phyloP scores from a whole-genome alignment of 176 grass and related monocot genomes.

The Pontederia crassipes region DNA sequence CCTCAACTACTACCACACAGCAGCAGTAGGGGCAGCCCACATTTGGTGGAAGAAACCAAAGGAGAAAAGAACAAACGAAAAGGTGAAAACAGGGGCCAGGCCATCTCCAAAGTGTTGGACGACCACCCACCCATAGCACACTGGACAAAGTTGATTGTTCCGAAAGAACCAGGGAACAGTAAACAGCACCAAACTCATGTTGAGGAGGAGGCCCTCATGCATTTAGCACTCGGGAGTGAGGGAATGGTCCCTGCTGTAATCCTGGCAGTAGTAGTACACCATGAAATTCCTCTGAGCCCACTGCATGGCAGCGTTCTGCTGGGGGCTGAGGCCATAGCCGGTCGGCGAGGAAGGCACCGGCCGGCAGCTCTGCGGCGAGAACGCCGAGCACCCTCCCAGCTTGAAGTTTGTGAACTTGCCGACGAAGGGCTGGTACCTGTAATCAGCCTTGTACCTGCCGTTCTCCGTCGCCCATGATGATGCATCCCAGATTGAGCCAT shows the following conservation, averaged over 20 bases:
- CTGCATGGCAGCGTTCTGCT: neutral
- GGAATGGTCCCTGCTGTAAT: neutral
- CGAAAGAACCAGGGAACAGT: too few relatives aligned
- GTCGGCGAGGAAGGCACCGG: neutral
- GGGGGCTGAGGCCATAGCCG: neutral
- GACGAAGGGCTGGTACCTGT: conserved; percentile 2
- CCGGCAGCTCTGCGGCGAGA: neutral
- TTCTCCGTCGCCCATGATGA: conserved; percentile 7
- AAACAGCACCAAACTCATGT: too few relatives aligned
- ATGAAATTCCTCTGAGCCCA: conserved; percentile 1
- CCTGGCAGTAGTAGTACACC: conserved; percentile 3
- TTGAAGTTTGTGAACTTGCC: neutral
- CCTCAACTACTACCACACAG: too few relatives aligned
- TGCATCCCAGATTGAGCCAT: conserved; percentile 5
- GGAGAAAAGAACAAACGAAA: too few relatives aligned
- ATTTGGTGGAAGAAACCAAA: too few relatives aligned
- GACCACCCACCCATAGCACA: too few relatives aligned
- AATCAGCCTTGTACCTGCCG: conserved; percentile 8
- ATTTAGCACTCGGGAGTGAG: conserved; percentile 8
- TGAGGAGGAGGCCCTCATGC: too few relatives aligned
- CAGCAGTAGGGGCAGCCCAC: too few relatives aligned
- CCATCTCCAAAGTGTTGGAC: too few relatives aligned
- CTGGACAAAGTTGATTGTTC: too few relatives aligned
- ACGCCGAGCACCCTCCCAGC: conserved; percentile 4
- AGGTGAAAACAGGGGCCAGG: too few relatives aligned